Evolutionary conservation across 257 asterid genomes (phyloP), one percentile per base, ranked within the genome.

Genomic region (Solanum medicagineum): DNA sequence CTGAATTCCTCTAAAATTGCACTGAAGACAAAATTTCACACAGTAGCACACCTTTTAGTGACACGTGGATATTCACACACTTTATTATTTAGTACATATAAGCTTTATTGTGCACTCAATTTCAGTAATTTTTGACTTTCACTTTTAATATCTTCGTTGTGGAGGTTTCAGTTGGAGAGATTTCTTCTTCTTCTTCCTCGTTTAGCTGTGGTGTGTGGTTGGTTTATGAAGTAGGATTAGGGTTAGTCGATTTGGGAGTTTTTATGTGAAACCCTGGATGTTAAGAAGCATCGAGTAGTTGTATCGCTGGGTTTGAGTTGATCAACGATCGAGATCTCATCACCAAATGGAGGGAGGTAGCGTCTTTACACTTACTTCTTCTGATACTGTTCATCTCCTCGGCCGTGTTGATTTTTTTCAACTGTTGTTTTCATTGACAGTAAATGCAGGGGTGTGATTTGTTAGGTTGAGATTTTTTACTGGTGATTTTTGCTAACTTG

Each of bases 321-420:
- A 92, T 92, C 92, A 89, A 89, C 89, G 91, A 93, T 91, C 89
- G 89, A 93, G 92, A 91, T 90, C 93, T 94, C 90, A 87, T 94
- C 98, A 89, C 93, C 93, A 98, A 92, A 96, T 96, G 99, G 98
- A 95, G 97, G 99, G 98, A 96, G 97, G 97, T 95, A 94, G 95
- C 97, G 94, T 94, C 93, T 95, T 93, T 93, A 92, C 93, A 89
- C 86, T 87, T 84, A 75, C 89, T 96, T 92, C 90, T 91, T 93
- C 95, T 94, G 99, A 98, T 96, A 79, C 95, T 96, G 93, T 91
- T 93, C 97, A 89, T 91, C 91, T 93, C 95, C 91, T 88, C 89
- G 89, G 42, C 60, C n/a, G 59, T 47, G 60, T 74, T 20, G 11
- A 13, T 24, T 53, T 65, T 8, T 83, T 22, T 22, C 22, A 47